Evolutionary conservation across 768 basidiomycete genomes (phyloP).

Genomic region (Serendipita sp.): DNA sequence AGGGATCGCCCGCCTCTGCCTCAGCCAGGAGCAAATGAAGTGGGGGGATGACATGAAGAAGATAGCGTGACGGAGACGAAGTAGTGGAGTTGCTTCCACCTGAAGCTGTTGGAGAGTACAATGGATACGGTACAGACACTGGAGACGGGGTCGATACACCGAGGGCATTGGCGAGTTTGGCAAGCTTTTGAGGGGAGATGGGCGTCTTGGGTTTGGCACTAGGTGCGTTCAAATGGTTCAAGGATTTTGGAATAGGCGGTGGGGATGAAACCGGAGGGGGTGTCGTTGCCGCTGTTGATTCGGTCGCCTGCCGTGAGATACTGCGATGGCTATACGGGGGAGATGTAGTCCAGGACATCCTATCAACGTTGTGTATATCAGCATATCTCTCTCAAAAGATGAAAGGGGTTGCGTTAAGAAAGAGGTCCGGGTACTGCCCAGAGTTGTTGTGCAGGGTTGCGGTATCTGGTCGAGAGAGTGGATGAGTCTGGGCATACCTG

Average conservation of each 20-base stretch:
- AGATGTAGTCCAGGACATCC: conserved; percentile 7
- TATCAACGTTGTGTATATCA: background rate
- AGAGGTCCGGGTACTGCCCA: no score
- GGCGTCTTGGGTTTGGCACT: conserved; percentile 41
- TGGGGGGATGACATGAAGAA: conserved; percentile 78
- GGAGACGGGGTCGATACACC: conserved; percentile 66
- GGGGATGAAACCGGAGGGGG: conserved; percentile 5
- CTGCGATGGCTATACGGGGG: background rate
- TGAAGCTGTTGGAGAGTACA: conserved; percentile 33
- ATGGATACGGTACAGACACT: conserved; percentile 15
- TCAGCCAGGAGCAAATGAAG: conserved; percentile 50
- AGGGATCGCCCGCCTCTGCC: conserved; percentile 26
- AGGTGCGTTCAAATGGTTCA: background rate
- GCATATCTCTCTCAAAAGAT: background rate
- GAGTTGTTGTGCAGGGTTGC: background rate
- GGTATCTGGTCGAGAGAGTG: background rate
- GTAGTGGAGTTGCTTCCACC: conserved; percentile 28
- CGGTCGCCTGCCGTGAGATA: conserved; percentile 4
- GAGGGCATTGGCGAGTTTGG: conserved; percentile 72
- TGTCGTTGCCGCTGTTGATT: background rate
- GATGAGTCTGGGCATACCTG: conserved; percentile 1
- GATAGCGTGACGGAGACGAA: conserved; percentile 42
- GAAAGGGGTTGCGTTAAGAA: no score
- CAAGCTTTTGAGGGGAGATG: conserved; percentile 58
- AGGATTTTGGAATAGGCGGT: background rate